Conservation (phyloP, 2,329 filamentous ascomycete species). For the Penicillium italicum region DNA sequence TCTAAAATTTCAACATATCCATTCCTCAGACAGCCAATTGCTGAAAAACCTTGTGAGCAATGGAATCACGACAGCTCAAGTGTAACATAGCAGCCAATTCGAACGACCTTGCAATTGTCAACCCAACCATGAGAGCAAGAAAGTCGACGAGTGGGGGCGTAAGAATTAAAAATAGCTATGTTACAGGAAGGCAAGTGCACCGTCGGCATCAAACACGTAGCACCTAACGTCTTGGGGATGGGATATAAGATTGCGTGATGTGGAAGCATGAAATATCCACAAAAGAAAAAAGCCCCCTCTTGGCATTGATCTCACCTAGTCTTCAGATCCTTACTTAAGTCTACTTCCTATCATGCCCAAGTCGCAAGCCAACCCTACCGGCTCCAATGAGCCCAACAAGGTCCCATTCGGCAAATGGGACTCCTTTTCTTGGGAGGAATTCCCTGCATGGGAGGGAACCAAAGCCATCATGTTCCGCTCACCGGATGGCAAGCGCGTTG, state of each 20-base stretch:
- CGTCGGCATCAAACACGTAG: background rate
- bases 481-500: background rate
- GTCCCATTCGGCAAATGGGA: background rate
- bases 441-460: background rate
- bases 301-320: background rate
- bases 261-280: background rate
- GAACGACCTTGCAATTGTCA: background rate
- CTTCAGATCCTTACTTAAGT: background rate
- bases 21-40: background rate
- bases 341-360: background rate
- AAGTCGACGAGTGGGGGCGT: background rate
- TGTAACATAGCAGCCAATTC: background rate
- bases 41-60: background rate
- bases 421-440: background rate
- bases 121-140: background rate
- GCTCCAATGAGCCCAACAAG: background rate
- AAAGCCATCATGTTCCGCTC: background rate
- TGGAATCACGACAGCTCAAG: background rate
- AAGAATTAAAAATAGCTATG: background rate
- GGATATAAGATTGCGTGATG: background rate
- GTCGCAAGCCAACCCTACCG: background rate
- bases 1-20: background rate
- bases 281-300: background rate
- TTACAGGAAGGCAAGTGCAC: background rate
- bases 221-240: background rate